Conservation (phyloP, 2,329 filamentous ascomycete genomes). For the Trichoderma semiorbis region DNA sequence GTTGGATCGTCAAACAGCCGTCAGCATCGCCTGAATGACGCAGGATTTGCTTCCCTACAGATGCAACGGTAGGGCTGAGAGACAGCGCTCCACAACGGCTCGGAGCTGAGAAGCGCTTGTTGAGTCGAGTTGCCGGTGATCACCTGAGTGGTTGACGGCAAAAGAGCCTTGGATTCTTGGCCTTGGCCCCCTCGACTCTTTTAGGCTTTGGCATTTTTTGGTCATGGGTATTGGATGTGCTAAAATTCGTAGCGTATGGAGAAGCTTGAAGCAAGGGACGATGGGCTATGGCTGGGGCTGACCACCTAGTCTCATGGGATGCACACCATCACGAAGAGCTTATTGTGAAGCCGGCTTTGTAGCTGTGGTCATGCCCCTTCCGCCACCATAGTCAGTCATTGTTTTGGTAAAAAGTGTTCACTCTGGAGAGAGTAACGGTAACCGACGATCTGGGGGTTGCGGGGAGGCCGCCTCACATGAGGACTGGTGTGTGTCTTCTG, state of each 20-base stretch:
- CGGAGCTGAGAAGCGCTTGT: background rate
- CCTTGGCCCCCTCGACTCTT: background rate
- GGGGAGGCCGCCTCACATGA: background rate
- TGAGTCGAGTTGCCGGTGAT: background rate
- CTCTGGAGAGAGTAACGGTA: background rate
- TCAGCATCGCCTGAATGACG: background rate
- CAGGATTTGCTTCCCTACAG: background rate
- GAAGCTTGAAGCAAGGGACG: background rate
- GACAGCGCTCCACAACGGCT: background rate
- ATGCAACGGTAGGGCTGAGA: conserved; percentile 1
- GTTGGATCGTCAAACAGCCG: background rate
- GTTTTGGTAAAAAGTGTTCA: background rate
- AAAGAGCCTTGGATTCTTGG: background rate
- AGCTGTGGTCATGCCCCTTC: conserved; percentile 7
- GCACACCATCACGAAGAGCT: conserved; percentile 1
- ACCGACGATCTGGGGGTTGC: background rate
- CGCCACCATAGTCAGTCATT: background rate
- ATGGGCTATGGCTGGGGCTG: background rate
- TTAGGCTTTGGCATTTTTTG: background rate
- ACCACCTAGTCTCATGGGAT: background rate
- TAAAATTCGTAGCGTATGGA: background rate
- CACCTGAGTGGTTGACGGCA: conserved; percentile 2
- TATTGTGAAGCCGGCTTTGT: background rate
- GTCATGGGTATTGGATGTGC: background rate
- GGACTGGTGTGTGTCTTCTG: background rate